Base-by-base conservation (phyloP, 805 yeast genomes). In the Candida sanyiensis region DNA sequence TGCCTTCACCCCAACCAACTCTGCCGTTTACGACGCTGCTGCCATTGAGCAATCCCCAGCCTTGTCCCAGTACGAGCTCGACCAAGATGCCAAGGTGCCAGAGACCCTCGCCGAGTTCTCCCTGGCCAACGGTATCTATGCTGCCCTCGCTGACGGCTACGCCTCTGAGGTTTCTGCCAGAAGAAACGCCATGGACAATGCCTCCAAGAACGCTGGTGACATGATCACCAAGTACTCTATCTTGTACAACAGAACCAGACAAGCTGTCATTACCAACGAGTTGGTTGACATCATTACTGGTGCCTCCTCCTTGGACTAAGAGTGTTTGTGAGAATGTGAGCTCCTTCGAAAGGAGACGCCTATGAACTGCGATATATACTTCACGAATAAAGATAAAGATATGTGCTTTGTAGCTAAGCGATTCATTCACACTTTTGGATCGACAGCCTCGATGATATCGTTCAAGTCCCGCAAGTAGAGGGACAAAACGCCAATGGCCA, bases 181-280 rank as follows among this genome's bases (percentile, higher is more conserved):
- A 81, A 89, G 98, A 80, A 90, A 87, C 65, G 97, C 98, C 55
- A 90, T 90, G 98, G 98, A 90, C 72, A 93, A 93, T 63, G 98
- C 98, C 48, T 88, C 97, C 55, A 90, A 93, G 93, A 90, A 90
- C 65, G 98, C 98, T 49, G 96, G 95, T 72, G 98, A 93, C 59
- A 93, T 93, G 97, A 93, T 93, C 64, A 80, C 77, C 72, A 83
- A 77, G 63, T 90, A 85, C 83, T 83, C 97, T 54, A 93, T 93
- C 67, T 80, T 93, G 70, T 93, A 93, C 74, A 93, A 93, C 89
- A 90, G 98, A 80, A 83, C 97, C 61, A 87, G 97, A 77, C 98
- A 93, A 78, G 96, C 97, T 54, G 96, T 89, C 63, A 90, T 90
- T 62, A 89, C 97, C 70, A 93, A 93, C 80, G 98, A 93, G 77